These are phyloP conservation scores for Leccinum boreale DNA, from an alignment of 768 basidiomycete species.

Conservation along the genomic window DNA sequence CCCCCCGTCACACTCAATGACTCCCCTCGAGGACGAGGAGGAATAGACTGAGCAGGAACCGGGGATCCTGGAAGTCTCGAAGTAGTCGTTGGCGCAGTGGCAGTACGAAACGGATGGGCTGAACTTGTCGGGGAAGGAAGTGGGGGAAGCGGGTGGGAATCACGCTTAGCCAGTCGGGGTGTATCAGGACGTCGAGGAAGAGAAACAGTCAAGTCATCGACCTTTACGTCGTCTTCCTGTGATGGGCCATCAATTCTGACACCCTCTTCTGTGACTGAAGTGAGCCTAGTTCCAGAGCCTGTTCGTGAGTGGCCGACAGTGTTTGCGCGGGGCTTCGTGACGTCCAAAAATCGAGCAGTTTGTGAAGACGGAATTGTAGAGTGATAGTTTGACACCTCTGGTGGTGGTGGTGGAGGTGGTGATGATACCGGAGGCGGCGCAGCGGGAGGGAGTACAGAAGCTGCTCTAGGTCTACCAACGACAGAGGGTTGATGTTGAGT, in stretches of 20 bases:
- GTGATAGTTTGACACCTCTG: conserved; percentile 32
- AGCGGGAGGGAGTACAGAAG: conserved; percentile 61
- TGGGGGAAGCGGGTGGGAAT: conserved; percentile 67
- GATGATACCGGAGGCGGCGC: conserved; percentile 61
- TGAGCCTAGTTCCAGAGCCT: conserved; percentile 55
- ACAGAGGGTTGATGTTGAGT: conserved; percentile 21
- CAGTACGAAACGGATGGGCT: conserved; percentile 28
- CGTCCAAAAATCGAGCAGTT: conserved; percentile 33
- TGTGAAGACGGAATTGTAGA: conserved; percentile 32
- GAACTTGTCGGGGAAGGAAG: conserved; percentile 48
- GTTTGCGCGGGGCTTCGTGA: conserved; percentile 43
- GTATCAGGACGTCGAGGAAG: conserved; percentile 38
- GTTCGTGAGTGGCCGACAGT: conserved; percentile 53
- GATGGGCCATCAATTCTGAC: conserved; percentile 35
- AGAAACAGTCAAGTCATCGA: conserved; percentile 31
- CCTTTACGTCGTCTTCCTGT: conserved; percentile 23
- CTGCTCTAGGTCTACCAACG: conserved; percentile 46
- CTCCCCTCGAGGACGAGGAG: conserved; percentile 53
- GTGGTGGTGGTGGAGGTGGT: conserved; percentile 58
- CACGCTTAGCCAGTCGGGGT: conserved; percentile 42
- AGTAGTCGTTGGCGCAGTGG: conserved; percentile 12
- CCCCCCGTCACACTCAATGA: conserved; percentile 39
- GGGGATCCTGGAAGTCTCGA: conserved; percentile 49
- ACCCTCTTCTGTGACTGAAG: conserved; percentile 61
- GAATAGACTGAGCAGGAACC: conserved; percentile 36